Evolutionary conservation across 1,284 basidiomycete genomes (phyloP).

Genomic region (Tilletia setariae): DNA sequence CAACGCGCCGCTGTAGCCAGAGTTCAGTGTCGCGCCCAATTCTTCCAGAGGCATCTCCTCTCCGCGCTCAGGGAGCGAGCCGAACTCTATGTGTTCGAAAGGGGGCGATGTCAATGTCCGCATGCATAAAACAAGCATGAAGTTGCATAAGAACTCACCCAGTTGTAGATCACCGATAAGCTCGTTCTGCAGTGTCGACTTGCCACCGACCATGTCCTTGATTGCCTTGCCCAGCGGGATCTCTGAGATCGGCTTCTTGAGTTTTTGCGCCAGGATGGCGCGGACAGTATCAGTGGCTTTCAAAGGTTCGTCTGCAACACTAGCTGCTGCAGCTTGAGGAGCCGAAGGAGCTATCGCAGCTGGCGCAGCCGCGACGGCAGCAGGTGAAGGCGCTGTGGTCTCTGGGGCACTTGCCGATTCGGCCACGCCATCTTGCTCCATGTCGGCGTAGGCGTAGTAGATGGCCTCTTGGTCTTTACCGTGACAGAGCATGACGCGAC

Average conservation of each 20-base stretch:
- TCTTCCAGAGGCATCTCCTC: constrained; percentile 88
- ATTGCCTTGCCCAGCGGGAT: constrained; percentile 90
- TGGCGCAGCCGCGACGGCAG: constrained; percentile 58
- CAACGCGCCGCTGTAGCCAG: constrained; percentile 78
- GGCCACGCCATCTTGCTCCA: constrained; percentile 58
- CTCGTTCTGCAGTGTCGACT: constrained; percentile 96
- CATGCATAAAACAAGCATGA: neutral
- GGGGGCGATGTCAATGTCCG: constrained; percentile 40
- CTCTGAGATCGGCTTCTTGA: constrained; percentile 90
- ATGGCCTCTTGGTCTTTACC: constrained; percentile 95
- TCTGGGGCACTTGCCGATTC: constrained; percentile 54
- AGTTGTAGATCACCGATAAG: constrained; percentile 79
- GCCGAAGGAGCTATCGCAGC: constrained; percentile 59
- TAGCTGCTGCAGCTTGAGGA: constrained; percentile 60
- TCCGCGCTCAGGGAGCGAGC: constrained; percentile 77
- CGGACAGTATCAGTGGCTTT: constrained; percentile 86
- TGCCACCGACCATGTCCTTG: constrained; percentile 96
- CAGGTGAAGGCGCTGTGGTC: constrained; percentile 55
- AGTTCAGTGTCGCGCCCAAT: constrained; percentile 77
- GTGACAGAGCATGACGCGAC: constrained; percentile 81
- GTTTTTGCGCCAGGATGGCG: constrained; percentile 90
- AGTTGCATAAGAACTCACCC: constrained; percentile 67
- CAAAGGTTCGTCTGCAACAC: constrained; percentile 82
- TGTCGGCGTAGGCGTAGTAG: constrained; percentile 96
- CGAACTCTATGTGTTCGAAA: constrained; percentile 50